Percentiles rank a stretch among this genome's conserved stretches.
Evolutionary conservation across 805 yeast species (phyloP).

Genomic region (Candida arabinofermentans): DNA sequence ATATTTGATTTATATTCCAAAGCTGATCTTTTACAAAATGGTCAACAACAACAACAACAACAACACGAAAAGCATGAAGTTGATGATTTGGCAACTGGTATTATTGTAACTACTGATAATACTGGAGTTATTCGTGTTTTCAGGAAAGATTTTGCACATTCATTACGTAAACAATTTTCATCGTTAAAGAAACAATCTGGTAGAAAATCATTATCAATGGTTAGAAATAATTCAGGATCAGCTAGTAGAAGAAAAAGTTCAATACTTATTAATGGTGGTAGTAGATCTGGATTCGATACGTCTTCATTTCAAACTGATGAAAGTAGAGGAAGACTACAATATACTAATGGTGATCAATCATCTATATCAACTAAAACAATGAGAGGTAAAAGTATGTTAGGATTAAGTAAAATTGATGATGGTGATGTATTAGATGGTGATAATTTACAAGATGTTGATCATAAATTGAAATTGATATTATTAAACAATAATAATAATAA

Average conservation of each 20-base stretch:
- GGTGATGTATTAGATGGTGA: not conserved
- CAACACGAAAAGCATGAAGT: too few species aligned
- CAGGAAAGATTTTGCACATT: conserved; percentile 70
- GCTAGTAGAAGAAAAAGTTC: not conserved
- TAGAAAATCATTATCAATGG: conserved; percentile 12
- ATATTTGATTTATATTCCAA: conserved; percentile 54
- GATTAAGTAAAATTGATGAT: not conserved
- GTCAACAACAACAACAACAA: too few species aligned
- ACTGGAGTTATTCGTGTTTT: conserved; percentile 71
- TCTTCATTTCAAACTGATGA: too few species aligned
- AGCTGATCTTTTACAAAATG: conserved; percentile 7
- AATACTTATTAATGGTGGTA: not conserved
- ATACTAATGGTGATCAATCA: conserved; percentile 2
- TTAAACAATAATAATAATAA: not conserved
- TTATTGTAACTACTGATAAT: conserved; percentile 75
- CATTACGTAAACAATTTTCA: conserved; percentile 31
- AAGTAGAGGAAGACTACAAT: conserved; percentile 12
- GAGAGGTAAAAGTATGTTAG: too few species aligned
- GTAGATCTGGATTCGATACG: not conserved
- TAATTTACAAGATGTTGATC: not conserved
- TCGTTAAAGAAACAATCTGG: conserved; percentile 11
- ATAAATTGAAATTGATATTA: not conserved
- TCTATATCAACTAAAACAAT: not conserved
- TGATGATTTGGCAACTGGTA: conserved; percentile 34
- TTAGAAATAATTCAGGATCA: not conserved